A percentile compares a stretch with the other conserved stretches of the same genome.
Evolutionary conservation across 108 stramenopile genomes (phyloP).

Genomic region (Epithemia pelagica): DNA sequence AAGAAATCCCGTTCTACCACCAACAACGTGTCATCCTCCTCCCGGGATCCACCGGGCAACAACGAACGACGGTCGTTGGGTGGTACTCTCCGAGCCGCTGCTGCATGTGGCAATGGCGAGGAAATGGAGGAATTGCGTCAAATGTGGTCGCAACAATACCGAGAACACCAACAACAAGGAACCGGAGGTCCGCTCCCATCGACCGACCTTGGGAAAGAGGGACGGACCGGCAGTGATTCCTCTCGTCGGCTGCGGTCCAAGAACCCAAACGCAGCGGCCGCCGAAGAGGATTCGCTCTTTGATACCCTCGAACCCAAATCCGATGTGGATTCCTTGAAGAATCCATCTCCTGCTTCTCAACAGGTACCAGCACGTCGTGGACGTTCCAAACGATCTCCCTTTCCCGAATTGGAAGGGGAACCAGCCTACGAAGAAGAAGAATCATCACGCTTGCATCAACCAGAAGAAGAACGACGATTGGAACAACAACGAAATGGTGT

Average conservation of each 20-base stretch:
- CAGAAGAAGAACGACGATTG: background rate
- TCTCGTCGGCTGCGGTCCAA: background rate
- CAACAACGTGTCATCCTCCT: background rate
- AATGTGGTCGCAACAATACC: background rate
- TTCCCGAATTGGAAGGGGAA: background rate
- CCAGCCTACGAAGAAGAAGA: no score
- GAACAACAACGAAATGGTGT: background rate
- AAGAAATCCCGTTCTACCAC: background rate
- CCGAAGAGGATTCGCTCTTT: background rate
- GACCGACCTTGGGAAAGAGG: background rate
- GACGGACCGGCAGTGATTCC: background rate
- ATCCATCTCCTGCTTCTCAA: background rate
- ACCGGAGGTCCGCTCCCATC: background rate
- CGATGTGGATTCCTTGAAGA: background rate
- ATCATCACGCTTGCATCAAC: no score
- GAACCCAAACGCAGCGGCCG: background rate
- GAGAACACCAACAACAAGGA: background rate
- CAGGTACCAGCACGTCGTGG: background rate
- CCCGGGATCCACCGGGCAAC: background rate
- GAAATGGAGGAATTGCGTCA: background rate
- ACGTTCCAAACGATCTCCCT: background rate
- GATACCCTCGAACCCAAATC: background rate
- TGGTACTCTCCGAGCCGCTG: background rate
- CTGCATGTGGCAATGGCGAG: background rate
- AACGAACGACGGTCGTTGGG: background rate